Percentiles rank a stretch among this genome's conserved stretches.
These are phyloP conservation scores for Hordeum marinum DNA, from an alignment of 176 grass and related monocot genomes.

Conservation along the genomic window DNA sequence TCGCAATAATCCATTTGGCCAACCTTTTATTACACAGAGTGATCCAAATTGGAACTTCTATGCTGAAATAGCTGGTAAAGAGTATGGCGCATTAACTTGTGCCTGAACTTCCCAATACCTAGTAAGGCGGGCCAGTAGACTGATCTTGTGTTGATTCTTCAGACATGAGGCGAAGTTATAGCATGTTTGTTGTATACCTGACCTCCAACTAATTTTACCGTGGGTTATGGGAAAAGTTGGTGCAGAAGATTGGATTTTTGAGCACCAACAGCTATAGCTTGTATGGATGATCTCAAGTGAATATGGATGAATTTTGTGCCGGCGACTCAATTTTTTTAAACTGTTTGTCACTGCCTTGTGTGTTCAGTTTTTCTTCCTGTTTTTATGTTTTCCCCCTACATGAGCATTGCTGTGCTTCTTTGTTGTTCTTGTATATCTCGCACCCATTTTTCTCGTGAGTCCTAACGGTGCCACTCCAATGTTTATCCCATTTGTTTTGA, in stretches of 20 bases:
- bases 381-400: neutral
- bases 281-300: conserved; percentile 6
- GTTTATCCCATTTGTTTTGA: neutral
- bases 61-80: conserved; percentile 49
- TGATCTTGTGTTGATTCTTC: neutral
- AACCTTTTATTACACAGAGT: conserved; percentile 64
- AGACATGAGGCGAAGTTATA: neutral
- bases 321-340: neutral
- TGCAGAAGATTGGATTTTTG: neutral
- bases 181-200: neutral
- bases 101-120: conserved; percentile 6
- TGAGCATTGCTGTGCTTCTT: neutral
- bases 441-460: neutral
- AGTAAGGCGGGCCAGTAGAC: neutral
- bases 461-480: neutral
- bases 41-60: conserved; percentile 84
- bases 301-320: conserved; percentile 1
- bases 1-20: conserved; percentile 73
- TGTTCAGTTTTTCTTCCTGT: neutral
- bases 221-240: neutral
- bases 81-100: conserved; percentile 33
- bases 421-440: neutral
- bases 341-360: neutral
- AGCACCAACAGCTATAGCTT: neutral
- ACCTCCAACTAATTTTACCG: neutral